These are phyloP conservation scores for Daldinia vernicosa DNA, from an alignment of 495 filamentous ascomycete genomes.

Conservation along the genomic window DNA sequence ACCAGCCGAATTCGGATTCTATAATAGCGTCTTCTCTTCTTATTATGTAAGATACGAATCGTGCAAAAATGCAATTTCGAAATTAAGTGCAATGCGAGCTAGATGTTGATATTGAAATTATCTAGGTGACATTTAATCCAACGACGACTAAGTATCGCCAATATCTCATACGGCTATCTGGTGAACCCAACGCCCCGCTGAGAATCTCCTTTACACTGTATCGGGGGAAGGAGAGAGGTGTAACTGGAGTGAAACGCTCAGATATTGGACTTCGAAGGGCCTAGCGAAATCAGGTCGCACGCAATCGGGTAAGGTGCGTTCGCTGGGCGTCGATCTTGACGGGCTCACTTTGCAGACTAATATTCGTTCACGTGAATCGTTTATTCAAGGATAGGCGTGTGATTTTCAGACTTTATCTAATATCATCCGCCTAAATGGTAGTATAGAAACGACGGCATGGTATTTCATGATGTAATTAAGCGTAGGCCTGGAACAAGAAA, in stretches of 20 bases:
- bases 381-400: neutral
- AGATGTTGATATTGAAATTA: too few species aligned
- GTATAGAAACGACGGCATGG: neutral
- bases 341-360: neutral
- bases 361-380: conserved; percentile 20
- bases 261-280: neutral
- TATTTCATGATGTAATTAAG: conserved; percentile 2
- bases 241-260: neutral
- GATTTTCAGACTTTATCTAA: conserved; percentile 8
- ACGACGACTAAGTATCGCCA: too few species aligned
- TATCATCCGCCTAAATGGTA: neutral
- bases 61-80: too few species aligned
- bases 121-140: too few species aligned
- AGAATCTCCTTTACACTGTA: neutral
- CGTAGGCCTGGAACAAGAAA: conserved; percentile 1
- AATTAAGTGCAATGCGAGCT: too few species aligned
- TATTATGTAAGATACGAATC: too few species aligned
- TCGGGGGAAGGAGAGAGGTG: neutral
- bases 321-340: neutral
- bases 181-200: neutral
- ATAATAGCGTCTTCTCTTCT: too few species aligned
- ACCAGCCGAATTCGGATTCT: too few species aligned
- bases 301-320: neutral
- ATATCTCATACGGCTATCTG: too few species aligned
- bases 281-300: neutral